These are phyloP conservation scores for Salvia sclarea DNA, from an alignment of 305 asterid genomes.

Conservation along the genomic window DNA sequence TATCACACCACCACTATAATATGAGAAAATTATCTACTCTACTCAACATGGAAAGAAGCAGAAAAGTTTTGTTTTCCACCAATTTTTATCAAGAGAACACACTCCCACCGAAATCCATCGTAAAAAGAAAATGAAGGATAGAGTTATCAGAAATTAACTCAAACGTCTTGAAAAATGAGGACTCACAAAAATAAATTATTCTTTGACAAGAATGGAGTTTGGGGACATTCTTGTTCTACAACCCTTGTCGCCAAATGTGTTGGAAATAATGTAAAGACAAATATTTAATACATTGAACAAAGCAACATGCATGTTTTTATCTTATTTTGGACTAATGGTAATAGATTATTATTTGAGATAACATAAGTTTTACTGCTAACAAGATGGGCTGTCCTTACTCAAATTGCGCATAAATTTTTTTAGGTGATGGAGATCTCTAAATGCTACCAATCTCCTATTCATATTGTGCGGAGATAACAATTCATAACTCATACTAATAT, in stretches of 20 bases:
- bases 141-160: too few species aligned
- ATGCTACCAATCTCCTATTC: too few species aligned
- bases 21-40: too few species aligned
- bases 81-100: too few species aligned
- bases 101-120: too few species aligned
- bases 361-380: not conserved
- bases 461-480: slow-evolving; percentile 35
- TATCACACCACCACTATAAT: too few species aligned
- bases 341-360: not conserved
- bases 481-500: slow-evolving; percentile 10
- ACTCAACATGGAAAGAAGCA: too few species aligned
- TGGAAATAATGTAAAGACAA: not conserved
- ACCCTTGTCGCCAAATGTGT: not conserved
- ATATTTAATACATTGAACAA: not conserved
- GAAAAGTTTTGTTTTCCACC: too few species aligned
- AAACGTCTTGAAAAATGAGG: too few species aligned
- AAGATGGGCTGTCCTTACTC: not conserved
- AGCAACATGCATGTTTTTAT: not conserved
- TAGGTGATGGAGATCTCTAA: not conserved
- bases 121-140: too few species aligned
- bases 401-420: not conserved
- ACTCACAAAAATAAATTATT: too few species aligned
- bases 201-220: too few species aligned
- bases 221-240: slow-evolving; percentile 9
- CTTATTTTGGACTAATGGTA: not conserved